Base-by-base conservation (phyloP, 148 eudicot genomes). In the Rhododendron mucronatum region DNA sequence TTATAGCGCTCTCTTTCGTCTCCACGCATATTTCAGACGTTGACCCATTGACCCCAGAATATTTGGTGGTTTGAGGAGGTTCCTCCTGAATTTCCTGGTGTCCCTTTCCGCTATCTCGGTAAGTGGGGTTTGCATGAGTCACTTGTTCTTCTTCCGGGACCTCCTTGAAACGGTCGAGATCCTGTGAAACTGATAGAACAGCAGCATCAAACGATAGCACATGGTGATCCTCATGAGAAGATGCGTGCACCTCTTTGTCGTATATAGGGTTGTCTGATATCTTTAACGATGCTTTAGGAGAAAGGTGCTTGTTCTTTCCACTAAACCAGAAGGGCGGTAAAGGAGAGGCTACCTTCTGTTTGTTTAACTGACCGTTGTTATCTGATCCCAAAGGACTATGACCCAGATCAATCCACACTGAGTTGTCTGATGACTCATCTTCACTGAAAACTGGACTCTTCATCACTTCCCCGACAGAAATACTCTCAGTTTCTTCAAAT, bases 361-460 rank as follows among this genome's bases (percentile, higher is more conserved):
- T 93, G 86, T 80, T 91, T 10, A 88, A 69, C 65, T 89, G 94
- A 45, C 93, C 92, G 14, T 83, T 86, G 63, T 88, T 55, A 44
- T 95, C 96, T 1, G 96, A 93, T 76, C 95, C 96, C 78, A 94
- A 48, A 7, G 99, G 99, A 73, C 98, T 94, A 86, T 94, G 99
- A 78, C 99, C 99, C 82, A 97, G 87, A 90, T 97, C 98, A 86
- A 97, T 97, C 99, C 99, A 97, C 59, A 93, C 89, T 5, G 99
- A 95, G 89, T 97, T 94, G 80, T 97, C 99, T 3, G 98, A 95
- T 33, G 99, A 97, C 73, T 95, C 99, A 87, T 97, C 98, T 90
- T 97, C 98, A 21, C 96, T 97, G 83, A 95, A 95, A 37, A 97
- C 96, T 18, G 99, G 98, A 84, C 99, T 97, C 90, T 91, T 97